These are phyloP conservation scores for Thymus mandschuricus DNA, from an alignment of 257 asterid genomes.

Conservation along the genomic window DNA sequence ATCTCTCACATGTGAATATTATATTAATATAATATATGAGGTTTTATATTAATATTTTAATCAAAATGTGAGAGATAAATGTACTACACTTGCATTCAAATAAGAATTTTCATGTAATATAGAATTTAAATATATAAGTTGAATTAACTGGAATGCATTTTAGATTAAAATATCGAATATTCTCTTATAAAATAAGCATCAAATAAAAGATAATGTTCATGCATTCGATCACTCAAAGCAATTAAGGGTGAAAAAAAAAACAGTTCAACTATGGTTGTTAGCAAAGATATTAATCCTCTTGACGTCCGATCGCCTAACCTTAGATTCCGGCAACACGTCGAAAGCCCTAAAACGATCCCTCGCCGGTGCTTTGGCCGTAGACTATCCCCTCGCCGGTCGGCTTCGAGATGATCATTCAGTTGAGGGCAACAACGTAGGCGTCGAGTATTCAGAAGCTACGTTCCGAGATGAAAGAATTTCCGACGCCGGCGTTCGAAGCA, in stretches of 20 bases:
- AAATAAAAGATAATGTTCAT: too few relatives aligned
- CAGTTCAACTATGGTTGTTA: neutral
- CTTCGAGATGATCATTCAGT: slow-evolving; percentile 23
- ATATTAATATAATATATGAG: too few relatives aligned
- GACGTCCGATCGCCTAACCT: neutral
- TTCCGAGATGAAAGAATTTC: neutral
- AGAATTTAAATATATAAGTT: too few relatives aligned
- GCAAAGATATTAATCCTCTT: neutral
- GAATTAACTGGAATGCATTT: too few relatives aligned
- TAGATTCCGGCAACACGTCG: neutral
- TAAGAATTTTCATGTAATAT: too few relatives aligned
- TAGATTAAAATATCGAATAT: too few relatives aligned
- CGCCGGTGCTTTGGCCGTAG: slow-evolving; percentile 32
- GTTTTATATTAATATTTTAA: too few relatives aligned
- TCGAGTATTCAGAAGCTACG: slow-evolving; percentile 34
- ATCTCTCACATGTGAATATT: too few relatives aligned
- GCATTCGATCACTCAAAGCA: too few relatives aligned
- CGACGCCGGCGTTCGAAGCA: slow-evolving; percentile 34
- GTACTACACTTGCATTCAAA: too few relatives aligned
- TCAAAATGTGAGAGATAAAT: too few relatives aligned
- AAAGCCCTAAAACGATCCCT: slow-evolving; percentile 33
- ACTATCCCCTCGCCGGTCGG: slow-evolving; percentile 50
- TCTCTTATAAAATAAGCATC: too few relatives aligned
- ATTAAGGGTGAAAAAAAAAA: neutral
- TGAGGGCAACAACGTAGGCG: slow-evolving; percentile 47